phyloP scores from a whole-genome alignment of 805 yeast species.

The Metschnikowia matae region DNA sequence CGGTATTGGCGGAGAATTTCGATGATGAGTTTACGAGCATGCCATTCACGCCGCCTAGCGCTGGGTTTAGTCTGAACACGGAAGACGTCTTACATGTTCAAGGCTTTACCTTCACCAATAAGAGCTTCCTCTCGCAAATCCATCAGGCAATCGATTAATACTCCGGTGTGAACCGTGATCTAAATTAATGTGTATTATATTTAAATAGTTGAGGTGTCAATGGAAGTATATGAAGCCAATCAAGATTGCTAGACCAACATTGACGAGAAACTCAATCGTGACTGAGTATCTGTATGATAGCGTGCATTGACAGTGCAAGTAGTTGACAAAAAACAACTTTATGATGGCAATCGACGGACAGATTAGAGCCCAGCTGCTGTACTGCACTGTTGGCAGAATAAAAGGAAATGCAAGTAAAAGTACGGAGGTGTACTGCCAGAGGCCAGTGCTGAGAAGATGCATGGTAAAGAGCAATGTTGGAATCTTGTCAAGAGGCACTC shows the following conservation, averaged over 20 bases:
- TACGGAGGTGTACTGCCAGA: slow-evolving; percentile 14
- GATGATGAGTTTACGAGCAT: slow-evolving; percentile 73
- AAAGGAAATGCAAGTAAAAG: slow-evolving; percentile 11
- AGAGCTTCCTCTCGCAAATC: slow-evolving; percentile 21
- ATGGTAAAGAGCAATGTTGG: slow-evolving; percentile 9
- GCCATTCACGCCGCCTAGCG: slow-evolving; percentile 39
- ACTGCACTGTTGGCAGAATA: neutral
- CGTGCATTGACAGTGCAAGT: slow-evolving; percentile 12
- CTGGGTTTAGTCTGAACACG: neutral
- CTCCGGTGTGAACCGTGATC: neutral
- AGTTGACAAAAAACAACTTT: slow-evolving; percentile 15
- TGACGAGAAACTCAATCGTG: slow-evolving; percentile 4
- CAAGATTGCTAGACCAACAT: neutral
- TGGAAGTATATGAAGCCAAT: slow-evolving; percentile 12
- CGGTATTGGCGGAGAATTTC: slow-evolving; percentile 80
- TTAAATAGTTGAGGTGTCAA: neutral
- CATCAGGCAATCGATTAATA: neutral
- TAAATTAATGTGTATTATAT: neutral
- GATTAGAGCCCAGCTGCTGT: neutral
- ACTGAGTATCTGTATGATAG: slow-evolving; percentile 12
- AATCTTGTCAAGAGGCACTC: slow-evolving; percentile 9
- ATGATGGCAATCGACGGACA: neutral
- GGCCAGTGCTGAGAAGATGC: slow-evolving; percentile 4
- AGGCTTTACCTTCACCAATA: slow-evolving; percentile 41
- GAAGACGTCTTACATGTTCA: slow-evolving; percentile 36